Conservation (phyloP, 306 rosid genomes). For the Albizia julibrissin region DNA sequence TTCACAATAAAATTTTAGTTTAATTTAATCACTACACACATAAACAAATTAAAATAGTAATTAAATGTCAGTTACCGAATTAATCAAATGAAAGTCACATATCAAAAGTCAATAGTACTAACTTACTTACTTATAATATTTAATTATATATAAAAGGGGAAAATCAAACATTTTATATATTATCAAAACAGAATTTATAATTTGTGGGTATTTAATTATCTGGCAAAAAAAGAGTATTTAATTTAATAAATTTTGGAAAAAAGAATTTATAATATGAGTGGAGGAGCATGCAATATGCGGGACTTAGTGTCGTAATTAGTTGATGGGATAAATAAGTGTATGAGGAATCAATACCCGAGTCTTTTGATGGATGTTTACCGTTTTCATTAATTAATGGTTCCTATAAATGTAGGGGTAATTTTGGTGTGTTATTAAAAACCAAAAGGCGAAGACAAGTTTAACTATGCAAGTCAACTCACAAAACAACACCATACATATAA, state of each 20-base stretch:
- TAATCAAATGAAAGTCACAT: not conserved
- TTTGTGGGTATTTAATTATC: too few relatives aligned
- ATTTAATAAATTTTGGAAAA: too few relatives aligned
- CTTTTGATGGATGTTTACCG: not conserved
- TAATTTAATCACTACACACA: not conserved
- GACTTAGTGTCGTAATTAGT: not conserved
- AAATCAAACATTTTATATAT: too few relatives aligned
- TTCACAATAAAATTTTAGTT: too few relatives aligned
- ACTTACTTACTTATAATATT: too few relatives aligned
- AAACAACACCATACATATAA: not conserved
- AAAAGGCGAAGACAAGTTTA: conserved; percentile 12
- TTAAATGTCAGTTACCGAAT: too few relatives aligned
- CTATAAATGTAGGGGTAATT: not conserved
- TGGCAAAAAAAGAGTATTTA: too few relatives aligned
- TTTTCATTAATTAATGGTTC: not conserved
- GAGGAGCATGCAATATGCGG: not conserved
- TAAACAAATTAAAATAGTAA: too few relatives aligned
- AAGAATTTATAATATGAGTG: not conserved
- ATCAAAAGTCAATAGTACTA: too few relatives aligned
- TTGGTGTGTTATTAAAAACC: not conserved
- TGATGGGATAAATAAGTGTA: not conserved
- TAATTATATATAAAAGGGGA: not conserved
- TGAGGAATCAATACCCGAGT: not conserved
- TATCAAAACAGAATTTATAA: too few relatives aligned
- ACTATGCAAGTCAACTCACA: conserved; percentile 26